Evolutionary conservation across 2,329 filamentous ascomycete species (phyloP), one percentile per base, ranked within the genome.

Genomic region (Exophiala dermatitidis): DNA sequence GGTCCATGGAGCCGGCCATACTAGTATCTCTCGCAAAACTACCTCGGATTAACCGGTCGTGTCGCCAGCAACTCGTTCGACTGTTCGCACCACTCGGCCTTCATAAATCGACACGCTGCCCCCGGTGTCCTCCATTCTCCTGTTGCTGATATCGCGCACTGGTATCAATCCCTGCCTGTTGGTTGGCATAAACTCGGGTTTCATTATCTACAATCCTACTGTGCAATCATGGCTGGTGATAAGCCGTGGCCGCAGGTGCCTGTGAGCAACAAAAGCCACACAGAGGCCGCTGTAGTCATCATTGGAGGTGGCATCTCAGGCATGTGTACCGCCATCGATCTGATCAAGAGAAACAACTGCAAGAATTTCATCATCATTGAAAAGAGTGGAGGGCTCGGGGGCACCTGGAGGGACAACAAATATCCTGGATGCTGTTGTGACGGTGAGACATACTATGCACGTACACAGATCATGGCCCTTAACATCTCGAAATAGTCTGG

Each of bases 321-420:
- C 29, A 58, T 62, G 54, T 62, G 60, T 43, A 62, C 58, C 3
- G 60, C 60, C 19, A 81, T 82, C 53, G 76, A 81, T 50, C 68
- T 82, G 38, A 72, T 82, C 60, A 75, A 73, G 51, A 44, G 60
- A 19, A 78, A 78, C 56, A 60, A 66, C 29, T 66, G 63, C 49
- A 60, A 59, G 29, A 80, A 81, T 59, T 80, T 81, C 60, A 69
- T 81, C 50, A 78, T 82, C 29, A 64, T 80, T 1, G 78, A 82
- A 61, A 80, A 80, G 64, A 75, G 74, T 30, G 73, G 73, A 10
- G 73, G 72, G 1, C 65, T 83, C 80, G 62, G 62, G 2, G 49
- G 57, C 32, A 64, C 62, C 2, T 63, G 60, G 62, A 42, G 54
- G 9, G 60, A 64, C 29, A 64, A 63, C 50, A 59, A 56, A 45